Conservation (phyloP, 2,329 filamentous ascomycete genomes). For the Pyrenophora teres region DNA sequence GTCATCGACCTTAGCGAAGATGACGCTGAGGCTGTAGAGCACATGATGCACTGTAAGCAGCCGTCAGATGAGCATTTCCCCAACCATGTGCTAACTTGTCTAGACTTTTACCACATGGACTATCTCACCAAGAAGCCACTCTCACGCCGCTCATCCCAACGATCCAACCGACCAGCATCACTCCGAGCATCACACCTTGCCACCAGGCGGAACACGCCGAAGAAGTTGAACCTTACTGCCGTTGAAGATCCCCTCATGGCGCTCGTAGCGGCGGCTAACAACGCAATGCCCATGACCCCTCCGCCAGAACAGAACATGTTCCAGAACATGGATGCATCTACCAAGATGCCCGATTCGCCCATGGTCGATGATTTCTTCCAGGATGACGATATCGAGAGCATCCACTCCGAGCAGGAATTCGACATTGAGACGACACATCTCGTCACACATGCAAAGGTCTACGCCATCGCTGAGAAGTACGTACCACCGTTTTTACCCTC, state of each 20-base stretch:
- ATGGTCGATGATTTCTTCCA: conserved; percentile 43
- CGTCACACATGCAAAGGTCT: conserved; percentile 54
- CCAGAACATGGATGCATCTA: conserved; percentile 26
- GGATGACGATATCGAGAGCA: conserved; percentile 37
- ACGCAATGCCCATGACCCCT: conserved; percentile 32
- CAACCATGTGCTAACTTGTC: conserved; percentile 22
- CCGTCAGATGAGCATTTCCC: conserved; percentile 1
- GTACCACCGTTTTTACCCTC: conserved; percentile 25
- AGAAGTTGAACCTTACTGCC: conserved; percentile 40
- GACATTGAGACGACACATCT: conserved; percentile 50
- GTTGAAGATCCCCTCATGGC: conserved; percentile 48
- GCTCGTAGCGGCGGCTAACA: conserved; percentile 32
- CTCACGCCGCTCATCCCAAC: conserved; percentile 38
- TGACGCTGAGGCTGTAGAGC: conserved; percentile 48
- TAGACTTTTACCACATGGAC: conserved; percentile 51
- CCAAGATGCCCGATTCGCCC: conserved; percentile 39
- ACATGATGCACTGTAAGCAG: conserved; percentile 50
- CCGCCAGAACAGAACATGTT: conserved; percentile 31
- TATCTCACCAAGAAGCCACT: conserved; percentile 44
- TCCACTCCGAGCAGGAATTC: conserved; percentile 39
- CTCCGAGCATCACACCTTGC: conserved; percentile 24
- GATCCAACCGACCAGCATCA: conserved; percentile 30
- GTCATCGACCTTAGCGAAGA: conserved; percentile 49
- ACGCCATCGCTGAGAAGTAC: conserved; percentile 57
- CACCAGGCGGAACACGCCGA: conserved; percentile 19